Percentiles rank a stretch among this genome's conserved stretches.
Evolutionary conservation across 345 rosid genomes (phyloP).

Genomic region (Diplotaxis tenuifolia): DNA sequence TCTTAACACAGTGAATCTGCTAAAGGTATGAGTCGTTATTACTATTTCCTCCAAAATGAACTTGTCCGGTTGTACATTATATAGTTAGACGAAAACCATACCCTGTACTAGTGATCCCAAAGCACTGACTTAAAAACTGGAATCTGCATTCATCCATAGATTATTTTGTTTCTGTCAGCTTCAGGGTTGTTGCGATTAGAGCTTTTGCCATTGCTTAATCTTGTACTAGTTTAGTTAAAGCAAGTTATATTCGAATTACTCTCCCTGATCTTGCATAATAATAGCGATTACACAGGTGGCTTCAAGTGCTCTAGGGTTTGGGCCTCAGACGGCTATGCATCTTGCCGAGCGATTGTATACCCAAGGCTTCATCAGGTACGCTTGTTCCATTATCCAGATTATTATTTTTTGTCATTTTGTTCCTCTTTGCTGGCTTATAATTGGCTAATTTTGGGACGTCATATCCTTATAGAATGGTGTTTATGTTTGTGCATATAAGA

Average conservation of each 20-base stretch:
- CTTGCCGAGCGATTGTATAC: conserved; percentile 86
- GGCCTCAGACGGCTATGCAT: conserved; percentile 95
- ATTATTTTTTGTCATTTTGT: conserved; percentile 14
- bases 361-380: conserved; percentile 89
- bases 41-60: conserved; percentile 1
- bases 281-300: conserved; percentile 59
- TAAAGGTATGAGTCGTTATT: conserved; percentile 54
- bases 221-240: neutral
- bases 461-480: neutral
- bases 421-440: conserved; percentile 10
- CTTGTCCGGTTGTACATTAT: conserved; percentile 2
- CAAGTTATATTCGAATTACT: conserved; percentile 4
- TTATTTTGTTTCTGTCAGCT: neutral
- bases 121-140: neutral
- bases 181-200: conserved; percentile 9
- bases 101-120: conserved; percentile 6
- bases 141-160: neutral
- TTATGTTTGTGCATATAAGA: conserved; percentile 5
- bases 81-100: conserved; percentile 1
- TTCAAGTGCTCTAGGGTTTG: conserved; percentile 90
- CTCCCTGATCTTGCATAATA: conserved; percentile 25
- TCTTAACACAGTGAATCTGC: conserved; percentile 87
- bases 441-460: neutral
- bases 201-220: conserved; percentile 6
- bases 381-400: conserved; percentile 12